Percentiles rank a stretch among this genome's conserved stretches.
Evolutionary conservation across 2,329 filamentous ascomycete genomes (phyloP).

Genomic region (Chrysoporthe austroafricana): DNA sequence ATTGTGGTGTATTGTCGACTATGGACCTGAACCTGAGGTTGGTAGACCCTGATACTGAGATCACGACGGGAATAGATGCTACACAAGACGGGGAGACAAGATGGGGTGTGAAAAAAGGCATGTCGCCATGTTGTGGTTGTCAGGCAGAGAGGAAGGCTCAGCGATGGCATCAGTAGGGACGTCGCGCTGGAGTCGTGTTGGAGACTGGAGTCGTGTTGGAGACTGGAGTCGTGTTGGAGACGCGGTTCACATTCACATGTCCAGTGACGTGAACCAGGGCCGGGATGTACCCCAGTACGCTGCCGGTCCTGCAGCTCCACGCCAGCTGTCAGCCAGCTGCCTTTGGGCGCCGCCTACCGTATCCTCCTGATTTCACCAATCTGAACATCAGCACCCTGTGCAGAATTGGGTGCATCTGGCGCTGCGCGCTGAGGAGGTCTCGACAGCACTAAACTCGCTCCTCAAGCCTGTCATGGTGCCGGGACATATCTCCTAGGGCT

Average conservation of each 20-base stretch:
- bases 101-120: neutral
- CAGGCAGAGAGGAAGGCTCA: neutral
- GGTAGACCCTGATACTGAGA: neutral
- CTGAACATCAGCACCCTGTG: neutral
- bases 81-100: neutral
- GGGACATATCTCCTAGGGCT: too few relatives aligned
- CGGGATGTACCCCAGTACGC: too few relatives aligned
- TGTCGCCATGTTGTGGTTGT: neutral
- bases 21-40: neutral
- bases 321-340: neutral
- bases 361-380: too few relatives aligned
- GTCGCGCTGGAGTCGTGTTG: neutral
- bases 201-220: too few relatives aligned
- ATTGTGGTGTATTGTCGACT: slow-evolving; percentile 9
- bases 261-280: too few relatives aligned
- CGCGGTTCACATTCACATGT: neutral
- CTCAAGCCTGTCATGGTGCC: too few relatives aligned
- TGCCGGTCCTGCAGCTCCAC: too few relatives aligned
- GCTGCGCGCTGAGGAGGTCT: too few relatives aligned
- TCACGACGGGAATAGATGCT: neutral
- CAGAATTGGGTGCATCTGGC: too few relatives aligned
- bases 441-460: too few relatives aligned
- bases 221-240: neutral
- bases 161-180: neutral
- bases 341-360: too few relatives aligned